Base-by-base conservation (phyloP, 2,329 filamentous ascomycete species). In the Ophiostoma australiae region DNA sequence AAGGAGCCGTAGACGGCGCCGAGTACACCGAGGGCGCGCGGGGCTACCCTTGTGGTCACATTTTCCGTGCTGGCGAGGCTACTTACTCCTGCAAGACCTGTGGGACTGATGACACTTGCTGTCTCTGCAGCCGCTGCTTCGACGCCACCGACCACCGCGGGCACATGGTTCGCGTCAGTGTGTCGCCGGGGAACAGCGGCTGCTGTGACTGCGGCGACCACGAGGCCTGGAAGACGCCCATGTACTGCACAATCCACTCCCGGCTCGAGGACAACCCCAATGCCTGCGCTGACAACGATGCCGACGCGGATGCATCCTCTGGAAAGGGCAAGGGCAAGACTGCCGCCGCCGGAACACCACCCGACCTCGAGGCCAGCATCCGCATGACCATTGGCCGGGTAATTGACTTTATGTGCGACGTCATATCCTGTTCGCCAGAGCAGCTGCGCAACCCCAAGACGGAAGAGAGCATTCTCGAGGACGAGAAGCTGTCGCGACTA, bases 401-500 rank as follows among this genome's bases (percentile, higher is more conserved):
- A 13, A 86, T 98, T 73, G 95, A 99, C 81, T 99, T 97, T 78
- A 90, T 99, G 74, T 97, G 94, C 81, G 95, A 99, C 82, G 93
- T 99, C 73, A 93, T 98, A 74, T 98, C 95, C 2, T 99, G 96
- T 81, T 96, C 94, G 1, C 96, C 96, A 0, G 96, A 99, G 81
- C 94, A 99, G 80, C 84, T 99, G 68, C 89, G 95, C 58, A 84
- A 97, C 72, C 84, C 90, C 10, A 99, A 98, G 82, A 91, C 93
- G 0, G 87, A 89, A 74, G 90, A 93, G 70, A 91, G 89, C 0
- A 95, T 99, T 71, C 81, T 88, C 70, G 85, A 90, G 73, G 95
- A 99, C 79, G 95, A 98, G 81, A 84, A 86, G 71, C 85, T 87
- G 72, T 97, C 94, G 20, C 87, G 94, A 27, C 82, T 98, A 44